Base-by-base conservation (phyloP, 2,329 filamentous ascomycete species). In the Fusarium fracticaudum region DNA sequence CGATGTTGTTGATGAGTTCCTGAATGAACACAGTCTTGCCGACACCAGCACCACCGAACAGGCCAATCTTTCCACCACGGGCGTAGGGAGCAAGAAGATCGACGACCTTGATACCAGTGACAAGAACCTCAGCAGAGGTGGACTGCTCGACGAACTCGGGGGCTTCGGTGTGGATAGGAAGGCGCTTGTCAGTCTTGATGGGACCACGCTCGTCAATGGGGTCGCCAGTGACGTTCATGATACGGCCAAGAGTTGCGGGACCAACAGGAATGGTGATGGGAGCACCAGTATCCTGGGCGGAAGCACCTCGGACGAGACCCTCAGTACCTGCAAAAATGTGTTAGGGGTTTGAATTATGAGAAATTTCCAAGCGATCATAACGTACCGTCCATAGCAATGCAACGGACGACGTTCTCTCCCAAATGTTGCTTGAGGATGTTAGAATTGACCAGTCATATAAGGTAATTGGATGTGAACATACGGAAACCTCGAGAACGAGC, bases 21-120 rank as follows among this genome's bases (percentile, higher is more conserved):
- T 99, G 96, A 87, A 99, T 99, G 91, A 98, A 99, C 85, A 99
- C 96, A 86, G 96, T 99, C 93, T 99, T 99, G 87, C 96, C 96
- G 91, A 99, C 96, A 97, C 96, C 96, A 82, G 96, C 96, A 96
- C 96, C 96, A 89, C 96, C 96, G 89, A 99, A 99, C 81, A 99
- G 95, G 94, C 96, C 96, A 91, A 99, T 99, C 93, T 99, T 99
- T 92, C 96, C 96, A 94, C 96, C 96, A 97, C 96, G 96, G 85
- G 96, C 96, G 87, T 99, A 99, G 83, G 96, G 96, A 82, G 96
- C 96, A 83, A 99, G 92, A 79, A 99, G 91, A 86, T 99, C 96
- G 88, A 99, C 96, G 86, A 99, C 96, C 93, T 99, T 99, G 92
- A 99, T 99, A 92, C 96, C 96, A 80, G 96, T 99, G 82, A 97